Conservation (phyloP, 106 monocot species). For the Amphibolis antarctica region DNA sequence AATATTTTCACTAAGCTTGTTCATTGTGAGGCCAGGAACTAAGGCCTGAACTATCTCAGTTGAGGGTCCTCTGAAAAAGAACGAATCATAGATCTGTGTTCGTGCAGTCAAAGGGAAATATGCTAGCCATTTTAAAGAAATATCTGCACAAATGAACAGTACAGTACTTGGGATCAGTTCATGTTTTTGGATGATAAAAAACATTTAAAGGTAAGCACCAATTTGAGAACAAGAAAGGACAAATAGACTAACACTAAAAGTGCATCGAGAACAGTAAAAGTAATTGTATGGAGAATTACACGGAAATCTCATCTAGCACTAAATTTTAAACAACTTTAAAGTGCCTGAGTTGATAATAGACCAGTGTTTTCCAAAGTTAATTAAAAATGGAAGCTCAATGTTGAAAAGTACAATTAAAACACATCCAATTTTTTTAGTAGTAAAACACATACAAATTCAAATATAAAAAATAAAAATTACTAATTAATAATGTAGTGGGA, state of each 20-base stretch:
- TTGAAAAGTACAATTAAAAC: no score
- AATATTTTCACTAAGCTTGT: constrained; percentile 27
- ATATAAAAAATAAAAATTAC: no score
- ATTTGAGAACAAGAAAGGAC: background rate
- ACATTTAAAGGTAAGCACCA: background rate
- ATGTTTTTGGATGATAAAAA: background rate
- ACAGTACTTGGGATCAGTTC: background rate
- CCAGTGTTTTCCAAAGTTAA: no score
- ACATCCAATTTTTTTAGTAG: no score
- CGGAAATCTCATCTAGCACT: no score
- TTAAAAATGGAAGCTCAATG: no score
- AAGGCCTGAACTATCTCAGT: constrained; percentile 55
- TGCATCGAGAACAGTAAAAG: no score
- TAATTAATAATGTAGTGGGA: no score
- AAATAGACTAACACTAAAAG: background rate
- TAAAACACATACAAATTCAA: no score
- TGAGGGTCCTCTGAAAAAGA: constrained; percentile 60
- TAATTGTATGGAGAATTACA: no score
- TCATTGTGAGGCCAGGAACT: constrained; percentile 37
- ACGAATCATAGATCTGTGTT: constrained; percentile 71
- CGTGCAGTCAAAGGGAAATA: constrained; percentile 36
- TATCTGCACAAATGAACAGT: constrained; percentile 36
- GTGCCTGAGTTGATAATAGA: no score
- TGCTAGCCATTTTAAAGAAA: constrained; percentile 56
- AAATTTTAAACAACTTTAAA: no score